A percentile compares a stretch with the other conserved stretches of the same genome.
Evolutionary conservation across 1,284 basidiomycete species (phyloP).

Genomic region (Pseudozyma tsukubaensis): DNA sequence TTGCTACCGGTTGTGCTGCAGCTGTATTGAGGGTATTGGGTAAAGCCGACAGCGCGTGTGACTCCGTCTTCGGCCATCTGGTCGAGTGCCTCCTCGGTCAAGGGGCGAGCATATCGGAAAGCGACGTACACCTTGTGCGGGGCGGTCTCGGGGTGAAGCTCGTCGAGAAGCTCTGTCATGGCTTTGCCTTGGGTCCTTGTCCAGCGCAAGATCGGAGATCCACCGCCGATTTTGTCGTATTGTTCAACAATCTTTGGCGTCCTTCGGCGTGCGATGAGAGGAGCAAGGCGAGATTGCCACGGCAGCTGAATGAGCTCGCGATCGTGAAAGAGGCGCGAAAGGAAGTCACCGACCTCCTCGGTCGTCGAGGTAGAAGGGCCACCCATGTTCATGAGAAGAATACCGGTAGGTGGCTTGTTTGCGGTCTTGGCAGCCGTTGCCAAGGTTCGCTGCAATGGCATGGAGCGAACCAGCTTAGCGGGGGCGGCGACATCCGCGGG

Average conservation of each 20-base stretch:
- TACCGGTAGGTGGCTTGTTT: slow-evolving; percentile 73
- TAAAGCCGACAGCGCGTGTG: slow-evolving; percentile 91
- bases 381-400: slow-evolving; percentile 99
- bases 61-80: slow-evolving; percentile 93
- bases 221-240: slow-evolving; percentile 93
- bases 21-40: slow-evolving; percentile 98
- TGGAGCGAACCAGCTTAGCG: slow-evolving; percentile 11
- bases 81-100: slow-evolving; percentile 84
- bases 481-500: slow-evolving; percentile 5
- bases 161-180: slow-evolving; percentile 91
- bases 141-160: slow-evolving; percentile 88
- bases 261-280: slow-evolving; percentile 88
- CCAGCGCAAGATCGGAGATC: slow-evolving; percentile 95
- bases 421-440: slow-evolving; percentile 28
- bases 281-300: slow-evolving; percentile 87
- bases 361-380: slow-evolving; percentile 80
- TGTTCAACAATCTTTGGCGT: slow-evolving; percentile 94
- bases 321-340: slow-evolving; percentile 93
- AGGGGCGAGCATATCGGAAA: slow-evolving; percentile 79
- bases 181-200: slow-evolving; percentile 87
- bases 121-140: slow-evolving; percentile 93
- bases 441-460: slow-evolving; percentile 22
- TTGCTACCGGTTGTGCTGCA: slow-evolving; percentile 98
- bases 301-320: slow-evolving; percentile 93
- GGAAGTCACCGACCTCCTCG: slow-evolving; percentile 74